A percentile compares a stretch with the other conserved stretches of the same genome.
Evolutionary conservation across 1,284 basidiomycete genomes (phyloP).

Genomic region (Pyrrhoderma noxium): DNA sequence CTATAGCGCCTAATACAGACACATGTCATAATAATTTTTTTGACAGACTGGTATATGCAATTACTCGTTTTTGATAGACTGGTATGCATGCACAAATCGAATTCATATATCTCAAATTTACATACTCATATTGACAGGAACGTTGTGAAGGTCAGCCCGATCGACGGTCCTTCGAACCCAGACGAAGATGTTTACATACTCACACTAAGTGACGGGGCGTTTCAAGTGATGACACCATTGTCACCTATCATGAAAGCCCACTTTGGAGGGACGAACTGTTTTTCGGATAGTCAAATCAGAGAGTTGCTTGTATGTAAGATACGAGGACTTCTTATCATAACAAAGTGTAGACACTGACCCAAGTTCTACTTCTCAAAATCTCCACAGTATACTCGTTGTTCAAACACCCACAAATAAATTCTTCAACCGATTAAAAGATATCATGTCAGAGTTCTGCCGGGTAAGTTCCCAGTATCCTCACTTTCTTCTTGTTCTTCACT

Average conservation of each 20-base stretch:
- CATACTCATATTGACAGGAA: slow-evolving; percentile 46
- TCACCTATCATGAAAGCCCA: slow-evolving; percentile 10
- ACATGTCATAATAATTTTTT: too few species aligned
- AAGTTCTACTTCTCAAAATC: neutral
- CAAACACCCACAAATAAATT: neutral
- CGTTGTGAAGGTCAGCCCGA: slow-evolving; percentile 45
- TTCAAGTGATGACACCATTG: slow-evolving; percentile 9
- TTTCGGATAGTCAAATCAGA: neutral
- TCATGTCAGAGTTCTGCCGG: too few species aligned
- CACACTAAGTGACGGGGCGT: too few species aligned
- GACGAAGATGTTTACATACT: slow-evolving; percentile 84
- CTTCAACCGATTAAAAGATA: too few species aligned
- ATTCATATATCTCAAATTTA: slow-evolving; percentile 1
- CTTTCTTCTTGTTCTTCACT: too few species aligned
- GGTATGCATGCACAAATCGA: slow-evolving; percentile 47
- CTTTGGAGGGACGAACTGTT: too few species aligned
- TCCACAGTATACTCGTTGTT: slow-evolving; percentile 12
- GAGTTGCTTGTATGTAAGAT: neutral
- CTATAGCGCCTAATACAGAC: too few species aligned
- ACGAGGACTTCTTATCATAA: too few species aligned
- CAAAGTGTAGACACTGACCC: too few species aligned
- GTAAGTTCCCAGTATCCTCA: too few species aligned
- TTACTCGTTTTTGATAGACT: slow-evolving; percentile 97
- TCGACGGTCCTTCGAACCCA: slow-evolving; percentile 24
- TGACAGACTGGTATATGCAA: too few species aligned